phyloP scores from a whole-genome alignment of 192 early-diverging fungal species.

The Pilaira anomala region DNA sequence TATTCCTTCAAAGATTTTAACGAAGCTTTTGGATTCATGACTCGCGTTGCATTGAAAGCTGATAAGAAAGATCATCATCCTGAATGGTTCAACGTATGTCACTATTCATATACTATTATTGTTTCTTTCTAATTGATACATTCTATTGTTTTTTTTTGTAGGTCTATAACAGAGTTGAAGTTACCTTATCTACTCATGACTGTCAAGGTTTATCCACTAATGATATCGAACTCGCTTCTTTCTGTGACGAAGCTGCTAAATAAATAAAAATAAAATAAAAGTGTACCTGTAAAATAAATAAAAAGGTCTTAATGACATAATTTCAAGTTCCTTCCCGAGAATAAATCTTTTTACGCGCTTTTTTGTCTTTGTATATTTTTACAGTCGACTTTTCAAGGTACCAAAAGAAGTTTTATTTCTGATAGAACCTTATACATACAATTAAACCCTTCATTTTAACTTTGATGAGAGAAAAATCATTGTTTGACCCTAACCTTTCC shows the following conservation, averaged over 20 bases:
- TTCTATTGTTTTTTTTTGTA: slow-evolving; percentile 38
- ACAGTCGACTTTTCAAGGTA: too few relatives aligned
- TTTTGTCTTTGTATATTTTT: too few relatives aligned
- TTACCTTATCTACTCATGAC: slow-evolving; percentile 91
- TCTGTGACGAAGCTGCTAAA: slow-evolving; percentile 53
- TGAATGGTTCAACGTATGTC: slow-evolving; percentile 83
- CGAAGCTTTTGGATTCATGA: slow-evolving; percentile 94
- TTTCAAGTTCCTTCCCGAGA: too few relatives aligned
- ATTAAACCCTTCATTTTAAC: too few relatives aligned
- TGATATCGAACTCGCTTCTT: slow-evolving; percentile 76
- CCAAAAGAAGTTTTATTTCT: too few relatives aligned
- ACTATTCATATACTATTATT: background rate
- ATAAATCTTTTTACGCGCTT: too few relatives aligned
- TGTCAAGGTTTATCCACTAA: slow-evolving; percentile 73
- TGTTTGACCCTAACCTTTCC: too few relatives aligned
- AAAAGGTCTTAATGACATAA: too few relatives aligned
- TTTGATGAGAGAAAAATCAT: too few relatives aligned
- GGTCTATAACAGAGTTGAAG: slow-evolving; percentile 90
- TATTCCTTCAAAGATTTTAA: slow-evolving; percentile 82
- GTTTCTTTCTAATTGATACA: background rate
- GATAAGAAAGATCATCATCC: slow-evolving; percentile 96
- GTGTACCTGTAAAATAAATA: too few relatives aligned
- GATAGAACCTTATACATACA: too few relatives aligned
- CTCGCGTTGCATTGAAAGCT: slow-evolving; percentile 79
- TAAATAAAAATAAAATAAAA: background rate